These are phyloP conservation scores for Ophiognomonia clavigignenti-juglandacearum DNA, from an alignment of 2,329 filamentous ascomycete genomes.

Conservation along the genomic window DNA sequence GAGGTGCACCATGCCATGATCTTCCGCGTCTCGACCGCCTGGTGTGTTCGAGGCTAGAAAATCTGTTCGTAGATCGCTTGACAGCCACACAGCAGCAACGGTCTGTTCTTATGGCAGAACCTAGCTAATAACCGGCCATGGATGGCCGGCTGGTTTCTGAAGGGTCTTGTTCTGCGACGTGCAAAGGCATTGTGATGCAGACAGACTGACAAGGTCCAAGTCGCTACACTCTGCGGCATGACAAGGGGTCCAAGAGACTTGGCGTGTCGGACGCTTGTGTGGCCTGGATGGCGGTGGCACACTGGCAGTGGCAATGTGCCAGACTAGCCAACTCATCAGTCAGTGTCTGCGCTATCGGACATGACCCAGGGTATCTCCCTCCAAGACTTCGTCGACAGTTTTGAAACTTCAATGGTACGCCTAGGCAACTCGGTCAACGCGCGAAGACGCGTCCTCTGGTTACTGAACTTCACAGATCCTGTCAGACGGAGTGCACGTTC, in stretches of 20 bases:
- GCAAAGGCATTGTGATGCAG: too few species aligned
- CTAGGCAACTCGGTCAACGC: not conserved
- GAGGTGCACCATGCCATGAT: too few species aligned
- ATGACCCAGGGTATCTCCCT: not conserved
- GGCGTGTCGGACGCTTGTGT: conserved; percentile 9
- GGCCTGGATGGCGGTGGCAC: not conserved
- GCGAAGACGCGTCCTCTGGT: conserved; percentile 2
- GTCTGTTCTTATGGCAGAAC: too few species aligned
- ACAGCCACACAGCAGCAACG: too few species aligned
- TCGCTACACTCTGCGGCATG: not conserved
- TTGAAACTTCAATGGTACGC: conserved; percentile 11
- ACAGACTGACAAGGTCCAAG: not conserved
- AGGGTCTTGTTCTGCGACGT: too few species aligned
- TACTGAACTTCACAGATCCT: too few species aligned
- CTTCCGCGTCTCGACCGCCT: not conserved
- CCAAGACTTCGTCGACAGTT: not conserved
- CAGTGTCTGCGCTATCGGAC: too few species aligned
- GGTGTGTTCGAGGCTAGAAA: not conserved
- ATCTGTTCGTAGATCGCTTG: not conserved
- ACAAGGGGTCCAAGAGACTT: conserved; percentile 3
- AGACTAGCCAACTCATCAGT: too few species aligned
- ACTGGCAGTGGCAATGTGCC: not conserved
- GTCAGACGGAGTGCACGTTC: too few species aligned
- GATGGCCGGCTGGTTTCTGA: too few species aligned
- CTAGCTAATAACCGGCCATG: too few species aligned